phyloP scores from a whole-genome alignment of 2,329 filamentous ascomycete genomes.

The Allantophomopsis lycopodina region DNA sequence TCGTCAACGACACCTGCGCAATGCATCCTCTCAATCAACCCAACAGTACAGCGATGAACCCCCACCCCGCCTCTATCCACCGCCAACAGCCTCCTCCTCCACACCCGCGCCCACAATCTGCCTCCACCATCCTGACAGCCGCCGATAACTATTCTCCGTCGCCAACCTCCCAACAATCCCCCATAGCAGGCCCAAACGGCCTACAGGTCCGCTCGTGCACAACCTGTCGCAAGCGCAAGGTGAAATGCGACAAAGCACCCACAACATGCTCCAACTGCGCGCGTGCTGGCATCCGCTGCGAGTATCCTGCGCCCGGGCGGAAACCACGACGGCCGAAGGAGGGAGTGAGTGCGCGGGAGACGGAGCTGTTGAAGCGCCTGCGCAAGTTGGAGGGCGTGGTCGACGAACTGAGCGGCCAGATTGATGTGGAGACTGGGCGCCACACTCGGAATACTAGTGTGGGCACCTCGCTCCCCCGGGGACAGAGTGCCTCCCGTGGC shows the following conservation, averaged over 20 bases:
- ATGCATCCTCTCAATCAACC: no score
- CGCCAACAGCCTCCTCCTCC: no score
- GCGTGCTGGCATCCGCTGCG: conserved; percentile 55
- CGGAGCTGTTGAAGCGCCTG: conserved; percentile 59
- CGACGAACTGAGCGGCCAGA: conserved; percentile 51
- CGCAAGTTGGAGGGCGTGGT: conserved; percentile 66
- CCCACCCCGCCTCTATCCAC: no score
- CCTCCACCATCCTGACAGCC: no score
- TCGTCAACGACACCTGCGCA: no score
- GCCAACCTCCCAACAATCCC: no score
- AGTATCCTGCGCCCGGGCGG: conserved; percentile 62
- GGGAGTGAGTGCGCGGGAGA: conserved; percentile 46
- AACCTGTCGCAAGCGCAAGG: conserved; percentile 45
- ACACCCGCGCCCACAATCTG: no score
- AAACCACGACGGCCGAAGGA: conserved; percentile 57
- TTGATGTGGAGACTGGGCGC: conserved; percentile 18
- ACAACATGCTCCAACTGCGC: conserved; percentile 59
- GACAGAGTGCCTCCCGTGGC: no score
- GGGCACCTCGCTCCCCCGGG: no score
- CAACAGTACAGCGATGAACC: no score
- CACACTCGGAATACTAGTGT: no score
- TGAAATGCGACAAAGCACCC: conserved; percentile 67
- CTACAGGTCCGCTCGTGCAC: conserved; percentile 25
- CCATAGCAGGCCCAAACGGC: conserved; percentile 6
- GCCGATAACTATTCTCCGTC: no score